Conservation (phyloP, 306 rosid genomes). For the Vigna nakashimae region DNA sequence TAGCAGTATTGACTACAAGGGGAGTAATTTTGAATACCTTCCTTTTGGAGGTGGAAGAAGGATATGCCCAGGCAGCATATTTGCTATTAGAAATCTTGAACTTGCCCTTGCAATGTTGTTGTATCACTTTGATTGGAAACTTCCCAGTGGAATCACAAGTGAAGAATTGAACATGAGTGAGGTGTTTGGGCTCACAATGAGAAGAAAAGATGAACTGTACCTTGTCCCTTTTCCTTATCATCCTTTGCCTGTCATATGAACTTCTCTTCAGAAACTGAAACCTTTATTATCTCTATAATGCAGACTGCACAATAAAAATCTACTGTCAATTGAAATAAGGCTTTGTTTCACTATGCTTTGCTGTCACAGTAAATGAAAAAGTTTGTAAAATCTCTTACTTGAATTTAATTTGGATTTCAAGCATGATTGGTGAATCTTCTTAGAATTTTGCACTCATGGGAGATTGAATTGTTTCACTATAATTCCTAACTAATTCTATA, state of each 20-base stretch:
- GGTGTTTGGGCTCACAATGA: neutral
- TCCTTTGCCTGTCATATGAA: slow-evolving; percentile 2
- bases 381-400: too few species aligned
- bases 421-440: too few species aligned
- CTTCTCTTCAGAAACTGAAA: neutral
- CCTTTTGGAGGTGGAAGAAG: slow-evolving; percentile 57
- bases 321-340: neutral
- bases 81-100: slow-evolving; percentile 38
- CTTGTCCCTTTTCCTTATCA: neutral
- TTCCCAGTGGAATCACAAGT: slow-evolving; percentile 30
- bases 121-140: slow-evolving; percentile 47
- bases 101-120: slow-evolving; percentile 33
- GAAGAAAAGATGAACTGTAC: neutral
- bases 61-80: slow-evolving; percentile 44
- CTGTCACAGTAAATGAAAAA: neutral
- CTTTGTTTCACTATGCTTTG: neutral
- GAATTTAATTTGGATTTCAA: too few species aligned
- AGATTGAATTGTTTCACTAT: too few species aligned
- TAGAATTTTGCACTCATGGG: too few species aligned
- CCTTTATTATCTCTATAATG: neutral
- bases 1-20: slow-evolving; percentile 38
- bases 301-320: neutral
- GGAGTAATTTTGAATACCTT: slow-evolving; percentile 38
- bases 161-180: slow-evolving; percentile 30
- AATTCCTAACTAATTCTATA: too few species aligned